phyloP scores from a whole-genome alignment of 2,329 filamentous ascomycete genomes.

The Beauveria australis region DNA sequence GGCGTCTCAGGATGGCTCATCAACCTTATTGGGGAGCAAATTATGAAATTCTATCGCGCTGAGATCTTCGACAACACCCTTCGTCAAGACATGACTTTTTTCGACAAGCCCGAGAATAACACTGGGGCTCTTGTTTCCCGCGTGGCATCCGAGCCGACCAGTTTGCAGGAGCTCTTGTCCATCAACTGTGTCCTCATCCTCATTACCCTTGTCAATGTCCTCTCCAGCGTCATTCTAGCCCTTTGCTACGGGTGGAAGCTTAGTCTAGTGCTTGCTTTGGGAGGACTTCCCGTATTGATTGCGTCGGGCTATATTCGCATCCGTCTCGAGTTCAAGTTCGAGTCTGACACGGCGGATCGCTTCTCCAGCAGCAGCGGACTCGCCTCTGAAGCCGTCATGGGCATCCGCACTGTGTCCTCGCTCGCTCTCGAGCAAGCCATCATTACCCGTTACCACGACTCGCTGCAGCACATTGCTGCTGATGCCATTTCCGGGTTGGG shows the following conservation, averaged over 20 bases:
- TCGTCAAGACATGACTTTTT: conserved; percentile 44
- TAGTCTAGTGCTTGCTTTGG: conserved; percentile 38
- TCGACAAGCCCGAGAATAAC: conserved; percentile 29
- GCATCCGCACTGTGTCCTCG: conserved; percentile 34
- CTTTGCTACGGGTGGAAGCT: conserved; percentile 42
- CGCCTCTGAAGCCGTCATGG: conserved; percentile 39
- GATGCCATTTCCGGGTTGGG: conserved; percentile 23
- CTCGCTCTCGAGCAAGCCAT: conserved; percentile 38
- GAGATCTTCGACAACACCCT: conserved; percentile 44
- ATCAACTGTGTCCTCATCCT: conserved; percentile 40
- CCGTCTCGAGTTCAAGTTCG: conserved; percentile 38
- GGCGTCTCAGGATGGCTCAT: conserved; percentile 27
- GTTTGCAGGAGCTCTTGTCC: conserved; percentile 41
- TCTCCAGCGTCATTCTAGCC: conserved; percentile 37
- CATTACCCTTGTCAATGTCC: conserved; percentile 36
- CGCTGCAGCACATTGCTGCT: conserved; percentile 24
- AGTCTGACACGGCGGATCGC: conserved; percentile 33
- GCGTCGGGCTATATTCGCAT: conserved; percentile 39
- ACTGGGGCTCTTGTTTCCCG: conserved; percentile 32
- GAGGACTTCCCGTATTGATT: conserved; percentile 37
- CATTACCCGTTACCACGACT: conserved; percentile 25
- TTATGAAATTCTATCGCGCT: conserved; percentile 27
- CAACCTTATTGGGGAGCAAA: conserved; percentile 27
- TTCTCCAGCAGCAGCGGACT: conserved; percentile 39
- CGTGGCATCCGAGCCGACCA: conserved; percentile 33